Base-by-base conservation (phyloP, 805 yeast species). In the Yarrowia porcina region DNA sequence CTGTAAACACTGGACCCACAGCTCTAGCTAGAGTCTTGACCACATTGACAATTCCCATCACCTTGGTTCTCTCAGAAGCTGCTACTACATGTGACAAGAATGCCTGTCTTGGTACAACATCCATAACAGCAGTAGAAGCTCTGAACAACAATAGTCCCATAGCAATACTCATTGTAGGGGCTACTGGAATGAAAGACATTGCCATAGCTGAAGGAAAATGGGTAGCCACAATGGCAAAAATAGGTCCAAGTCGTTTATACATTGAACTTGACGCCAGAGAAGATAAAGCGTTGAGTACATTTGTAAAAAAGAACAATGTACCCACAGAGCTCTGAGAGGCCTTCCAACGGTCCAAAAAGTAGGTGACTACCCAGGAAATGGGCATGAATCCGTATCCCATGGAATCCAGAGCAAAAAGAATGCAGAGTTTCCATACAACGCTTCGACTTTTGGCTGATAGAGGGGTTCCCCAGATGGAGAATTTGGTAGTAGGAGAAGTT, bases 361-460 rank as follows among this genome's bases (percentile, higher is more conserved):
- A 91, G 71, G 87, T 91, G 39, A 90, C 90, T 44, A 88, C 80
- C 97, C 97, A 92, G 0, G 96, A 87, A 47, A 85, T 79, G 1
- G 96, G 86, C 90, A 90, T 88, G 73, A 91, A 88, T 1, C 97
- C 97, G 66, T 84, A 85, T 0, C 96, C 97, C 56, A 91, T 79
- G 1, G 97, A 90, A 73, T 91, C 97, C 30, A 89, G 70, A 85
- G 89, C 89, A 70, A 91, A 92, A n/a, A 75, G 64, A 21, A 69
- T 36, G 42, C 67, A 64, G 38, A 69, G 65, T 41, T 63, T 66
- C 49, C 65, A 28, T 9, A 67, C 63, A 4, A 66, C 41, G 10
- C n/a, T 38, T 7, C 38, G n/a, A 27, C 63, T 21, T 59, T 50
- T 39, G 75, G 71, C 38, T 67, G 64, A 65, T n/a, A n/a, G 69